phyloP scores from a whole-genome alignment of 75 land plant genomes.

The Cunninghamia lanceolata region DNA sequence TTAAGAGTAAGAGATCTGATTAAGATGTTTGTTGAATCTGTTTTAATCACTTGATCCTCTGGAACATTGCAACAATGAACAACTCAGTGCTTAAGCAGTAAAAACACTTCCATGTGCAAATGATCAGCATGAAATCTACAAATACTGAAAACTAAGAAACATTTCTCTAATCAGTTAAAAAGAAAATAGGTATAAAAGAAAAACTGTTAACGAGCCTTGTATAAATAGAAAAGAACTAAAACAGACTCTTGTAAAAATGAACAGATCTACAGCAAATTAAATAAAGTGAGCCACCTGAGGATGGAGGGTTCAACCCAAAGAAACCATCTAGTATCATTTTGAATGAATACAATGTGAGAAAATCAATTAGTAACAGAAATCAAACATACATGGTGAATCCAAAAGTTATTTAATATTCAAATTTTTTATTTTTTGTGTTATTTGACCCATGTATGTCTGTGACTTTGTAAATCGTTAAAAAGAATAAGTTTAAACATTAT shows the following conservation, averaged over 20 bases:
- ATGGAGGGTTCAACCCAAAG: neutral
- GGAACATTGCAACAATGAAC: constrained; percentile 1
- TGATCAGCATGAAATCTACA: neutral
- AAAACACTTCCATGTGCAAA: neutral
- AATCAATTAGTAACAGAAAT: neutral
- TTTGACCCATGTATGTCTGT: too few relatives aligned
- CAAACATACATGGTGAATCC: neutral
- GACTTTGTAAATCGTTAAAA: too few relatives aligned
- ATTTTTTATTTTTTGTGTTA: too few relatives aligned
- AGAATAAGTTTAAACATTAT: neutral
- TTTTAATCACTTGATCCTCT: constrained; percentile 49
- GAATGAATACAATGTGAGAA: neutral
- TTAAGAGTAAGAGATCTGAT: constrained; percentile 41
- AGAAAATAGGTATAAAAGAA: neutral
- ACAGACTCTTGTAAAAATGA: neutral
- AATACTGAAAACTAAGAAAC: neutral
- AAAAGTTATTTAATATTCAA: neutral
- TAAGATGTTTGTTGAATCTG: constrained; percentile 48
- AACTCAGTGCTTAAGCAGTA: neutral
- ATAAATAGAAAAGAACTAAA: neutral
- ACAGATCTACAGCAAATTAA: neutral
- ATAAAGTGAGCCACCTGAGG: neutral
- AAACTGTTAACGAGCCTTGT: neutral
- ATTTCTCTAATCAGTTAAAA: neutral
- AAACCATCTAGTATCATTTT: neutral